Evolutionary conservation across 2,329 filamentous ascomycete genomes (phyloP).

Genomic region (Knoxdaviesia proteae): DNA sequence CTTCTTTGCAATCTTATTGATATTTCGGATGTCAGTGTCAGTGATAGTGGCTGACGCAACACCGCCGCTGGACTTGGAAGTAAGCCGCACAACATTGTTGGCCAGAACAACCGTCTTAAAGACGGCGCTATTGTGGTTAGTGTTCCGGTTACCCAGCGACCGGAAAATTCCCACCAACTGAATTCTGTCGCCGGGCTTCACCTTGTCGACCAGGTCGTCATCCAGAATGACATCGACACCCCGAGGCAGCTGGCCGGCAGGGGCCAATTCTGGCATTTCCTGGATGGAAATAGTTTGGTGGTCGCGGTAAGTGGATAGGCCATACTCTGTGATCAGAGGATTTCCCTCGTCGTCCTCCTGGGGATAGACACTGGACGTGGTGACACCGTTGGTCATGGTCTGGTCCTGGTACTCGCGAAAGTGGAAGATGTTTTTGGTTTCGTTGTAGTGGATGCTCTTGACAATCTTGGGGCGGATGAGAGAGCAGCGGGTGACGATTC

Average conservation of each 20-base stretch:
- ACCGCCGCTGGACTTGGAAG: conserved; percentile 87
- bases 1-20: conserved; percentile 93
- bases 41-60: conserved; percentile 84
- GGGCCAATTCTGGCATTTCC: conserved; percentile 95
- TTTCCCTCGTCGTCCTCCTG: conserved; percentile 88
- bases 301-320: conserved; percentile 85
- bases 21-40: conserved; percentile 92
- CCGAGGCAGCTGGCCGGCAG: conserved; percentile 82
- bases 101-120: conserved; percentile 89
- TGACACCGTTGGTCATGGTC: conserved; percentile 85
- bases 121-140: conserved; percentile 70
- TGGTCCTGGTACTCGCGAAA: conserved; percentile 86
- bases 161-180: conserved; percentile 94
- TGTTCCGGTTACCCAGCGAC: conserved; percentile 85
- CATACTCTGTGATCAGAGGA: conserved; percentile 83
- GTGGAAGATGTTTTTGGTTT: conserved; percentile 67
- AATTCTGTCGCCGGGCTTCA: conserved; percentile 89
- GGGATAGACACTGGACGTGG: conserved; percentile 81
- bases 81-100: conserved; percentile 86
- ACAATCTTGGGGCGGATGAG: conserved; percentile 93
- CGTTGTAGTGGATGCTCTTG: conserved; percentile 93
- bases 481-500: conserved; percentile 91
- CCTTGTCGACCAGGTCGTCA: conserved; percentile 83
- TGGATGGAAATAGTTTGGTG: conserved; percentile 97
- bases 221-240: conserved; percentile 94